Conservation (phyloP, 352 stramenopile genomes). For the Blastocystis sp. region DNA sequence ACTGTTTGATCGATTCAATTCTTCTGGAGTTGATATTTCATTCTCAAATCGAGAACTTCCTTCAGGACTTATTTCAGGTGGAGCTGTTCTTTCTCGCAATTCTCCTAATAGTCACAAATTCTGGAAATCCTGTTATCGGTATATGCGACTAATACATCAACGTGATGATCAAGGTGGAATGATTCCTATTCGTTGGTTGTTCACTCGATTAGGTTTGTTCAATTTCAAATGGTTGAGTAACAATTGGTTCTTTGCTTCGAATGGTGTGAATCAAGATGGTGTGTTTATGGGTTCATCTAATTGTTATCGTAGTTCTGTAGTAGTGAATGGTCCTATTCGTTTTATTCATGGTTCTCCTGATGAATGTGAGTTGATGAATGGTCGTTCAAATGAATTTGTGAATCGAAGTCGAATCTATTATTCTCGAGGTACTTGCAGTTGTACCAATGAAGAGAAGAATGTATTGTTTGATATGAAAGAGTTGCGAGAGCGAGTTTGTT, state of each 20-base stretch:
- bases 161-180: not conserved
- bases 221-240: not conserved
- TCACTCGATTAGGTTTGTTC: not conserved
- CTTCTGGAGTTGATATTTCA: not conserved
- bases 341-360: not conserved
- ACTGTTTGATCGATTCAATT: not conserved
- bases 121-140: not conserved
- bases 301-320: slow-evolving; percentile 16
- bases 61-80: not conserved
- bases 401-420: not conserved
- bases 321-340: not conserved
- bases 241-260: slow-evolving; percentile 36
- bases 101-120: not conserved
- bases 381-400: not conserved
- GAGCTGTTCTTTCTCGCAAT: not conserved
- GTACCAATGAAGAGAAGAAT: not conserved
- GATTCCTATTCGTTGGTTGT: not conserved
- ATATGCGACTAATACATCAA: not conserved
- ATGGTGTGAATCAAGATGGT: not conserved
- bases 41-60: not conserved
- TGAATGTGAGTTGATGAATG: slow-evolving; percentile 33
- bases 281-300: not conserved
- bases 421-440: not conserved
- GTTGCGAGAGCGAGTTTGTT: not conserved
- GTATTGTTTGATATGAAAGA: not conserved